Evolutionary conservation across 225 moss, liverwort and hornwort species (phyloP), one percentile per base, ranked within the genome.

Genomic region (Takakia lepidozioides): DNA sequence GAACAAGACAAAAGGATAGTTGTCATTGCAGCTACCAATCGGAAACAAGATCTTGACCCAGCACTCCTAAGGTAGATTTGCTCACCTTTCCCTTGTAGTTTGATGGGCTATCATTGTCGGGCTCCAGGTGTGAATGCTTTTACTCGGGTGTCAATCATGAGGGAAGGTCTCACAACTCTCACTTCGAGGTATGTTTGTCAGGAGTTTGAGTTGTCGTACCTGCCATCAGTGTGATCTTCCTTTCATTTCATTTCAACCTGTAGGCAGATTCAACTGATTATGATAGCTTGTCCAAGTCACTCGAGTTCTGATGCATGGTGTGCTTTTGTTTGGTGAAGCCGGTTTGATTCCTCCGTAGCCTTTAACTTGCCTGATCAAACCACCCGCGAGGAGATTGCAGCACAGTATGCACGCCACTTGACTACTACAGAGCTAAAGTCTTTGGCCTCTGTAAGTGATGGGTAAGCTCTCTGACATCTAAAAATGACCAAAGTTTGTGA

Each of bases 11-110:
- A 74, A 48, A 82, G 65, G 65, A 66, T 84, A 30, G 75, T 88
- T 43, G 84, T 88, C 40, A 84, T 88, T 47, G 88, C 88, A 17
- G 88, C 88, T 13, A 88, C 88, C 13, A 88, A 88, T 56, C 73
- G 88, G 39, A 88, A 84, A 58, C 74, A 84, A 60, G 88, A 88
- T 61, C 75, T 88, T 43, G 88, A 88, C 55, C 81, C 88, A 34
- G 88, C 88, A 29, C 78, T 88, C 15, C 78, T 88, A 38, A 84
- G 82, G 82, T 78, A 44, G n/a, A 44, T 28, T n/a, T n/a, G n/a
- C n/a, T n/a, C n/a, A n/a, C n/a, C n/a, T n/a, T n/a, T n/a, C n/a
- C n/a, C n/a, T n/a, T n/a, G n/a, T n/a, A n/a, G n/a, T n/a, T n/a
- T n/a, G n/a, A n/a, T n/a, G n/a, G n/a, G n/a, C n/a, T n/a, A n/a